These are phyloP conservation scores for Phytophthora colocasiae DNA, from an alignment of 352 stramenopile species.

Conservation along the genomic window DNA sequence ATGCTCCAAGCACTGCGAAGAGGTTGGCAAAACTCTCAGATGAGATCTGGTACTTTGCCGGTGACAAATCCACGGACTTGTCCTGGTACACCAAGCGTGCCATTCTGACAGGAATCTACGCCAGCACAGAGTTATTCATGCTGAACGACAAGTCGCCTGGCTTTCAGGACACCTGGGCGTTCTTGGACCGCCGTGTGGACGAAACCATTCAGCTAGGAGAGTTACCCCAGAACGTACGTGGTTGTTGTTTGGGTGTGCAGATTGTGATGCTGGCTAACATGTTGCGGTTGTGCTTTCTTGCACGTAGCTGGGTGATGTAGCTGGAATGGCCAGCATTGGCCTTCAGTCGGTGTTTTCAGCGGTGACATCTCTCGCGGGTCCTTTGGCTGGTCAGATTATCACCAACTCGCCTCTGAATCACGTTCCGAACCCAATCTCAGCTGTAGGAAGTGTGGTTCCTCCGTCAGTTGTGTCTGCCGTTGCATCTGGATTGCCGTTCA, in stretches of 20 bases:
- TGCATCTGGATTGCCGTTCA: constrained; percentile 52
- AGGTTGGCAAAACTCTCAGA: constrained; percentile 77
- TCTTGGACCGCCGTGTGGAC: constrained; percentile 83
- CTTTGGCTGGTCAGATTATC: constrained; percentile 70
- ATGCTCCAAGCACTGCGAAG: constrained; percentile 74
- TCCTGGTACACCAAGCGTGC: constrained; percentile 90
- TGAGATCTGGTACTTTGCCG: constrained; percentile 90
- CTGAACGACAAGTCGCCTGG: constrained; percentile 79
- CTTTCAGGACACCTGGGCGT: constrained; percentile 84
- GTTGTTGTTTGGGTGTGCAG: constrained; percentile 1
- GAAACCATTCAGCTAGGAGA: constrained; percentile 86
- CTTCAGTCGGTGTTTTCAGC: constrained; percentile 82
- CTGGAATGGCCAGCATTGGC: constrained; percentile 80
- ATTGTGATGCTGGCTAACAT: constrained; percentile 2
- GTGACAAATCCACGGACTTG: constrained; percentile 84
- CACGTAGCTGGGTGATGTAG: constrained; percentile 68
- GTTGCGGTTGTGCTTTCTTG: background rate
- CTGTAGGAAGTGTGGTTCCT: constrained; percentile 59
- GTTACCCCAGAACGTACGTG: constrained; percentile 79
- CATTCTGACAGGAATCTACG: constrained; percentile 79
- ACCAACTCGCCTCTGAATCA: constrained; percentile 68
- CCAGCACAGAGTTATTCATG: constrained; percentile 86
- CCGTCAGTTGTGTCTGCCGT: constrained; percentile 55
- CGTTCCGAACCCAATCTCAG: constrained; percentile 83
- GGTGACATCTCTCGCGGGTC: constrained; percentile 79